phyloP scores from a whole-genome alignment of 805 yeast species.

The Candida ovalis region DNA sequence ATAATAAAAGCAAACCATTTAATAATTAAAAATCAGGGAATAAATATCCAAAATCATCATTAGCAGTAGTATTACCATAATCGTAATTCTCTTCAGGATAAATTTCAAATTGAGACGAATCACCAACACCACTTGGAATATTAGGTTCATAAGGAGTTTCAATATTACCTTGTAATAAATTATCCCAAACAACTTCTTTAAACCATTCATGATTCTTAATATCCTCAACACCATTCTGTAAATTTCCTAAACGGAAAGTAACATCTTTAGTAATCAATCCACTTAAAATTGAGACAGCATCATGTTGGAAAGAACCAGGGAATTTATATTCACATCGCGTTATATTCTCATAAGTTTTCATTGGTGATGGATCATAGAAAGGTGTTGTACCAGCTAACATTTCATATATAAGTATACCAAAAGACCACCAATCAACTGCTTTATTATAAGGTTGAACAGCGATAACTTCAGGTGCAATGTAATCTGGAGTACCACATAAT shows the following conservation, averaged over 20 bases:
- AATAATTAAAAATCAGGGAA: conserved; percentile 33
- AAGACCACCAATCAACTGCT: conserved; percentile 65
- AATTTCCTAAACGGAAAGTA: conserved; percentile 53
- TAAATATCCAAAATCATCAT: conserved; percentile 29
- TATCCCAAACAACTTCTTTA: conserved; percentile 59
- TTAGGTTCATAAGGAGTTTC: conserved; percentile 67
- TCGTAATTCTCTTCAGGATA: conserved; percentile 80
- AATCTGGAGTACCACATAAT: conserved; percentile 62
- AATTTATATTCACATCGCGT: conserved; percentile 51
- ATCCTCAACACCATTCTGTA: conserved; percentile 56
- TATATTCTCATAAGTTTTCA: conserved; percentile 61
- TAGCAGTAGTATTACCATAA: conserved; percentile 66
- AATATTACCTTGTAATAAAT: conserved; percentile 50
- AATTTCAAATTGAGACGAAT: conserved; percentile 59
- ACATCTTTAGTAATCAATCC: conserved; percentile 53
- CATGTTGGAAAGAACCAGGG: conserved; percentile 54
- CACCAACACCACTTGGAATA: conserved; percentile 61
- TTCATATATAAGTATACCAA: conserved; percentile 57
- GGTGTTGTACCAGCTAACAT: conserved; percentile 65
- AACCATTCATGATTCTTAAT: conserved; percentile 59
- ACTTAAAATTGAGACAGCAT: conserved; percentile 48
- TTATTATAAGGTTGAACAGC: conserved; percentile 61
- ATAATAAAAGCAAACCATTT: background rate
- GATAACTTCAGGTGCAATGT: conserved; percentile 62
- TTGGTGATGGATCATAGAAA: conserved; percentile 59